Conservation (phyloP, 805 yeast genomes). For the Starmerella davenportii region DNA sequence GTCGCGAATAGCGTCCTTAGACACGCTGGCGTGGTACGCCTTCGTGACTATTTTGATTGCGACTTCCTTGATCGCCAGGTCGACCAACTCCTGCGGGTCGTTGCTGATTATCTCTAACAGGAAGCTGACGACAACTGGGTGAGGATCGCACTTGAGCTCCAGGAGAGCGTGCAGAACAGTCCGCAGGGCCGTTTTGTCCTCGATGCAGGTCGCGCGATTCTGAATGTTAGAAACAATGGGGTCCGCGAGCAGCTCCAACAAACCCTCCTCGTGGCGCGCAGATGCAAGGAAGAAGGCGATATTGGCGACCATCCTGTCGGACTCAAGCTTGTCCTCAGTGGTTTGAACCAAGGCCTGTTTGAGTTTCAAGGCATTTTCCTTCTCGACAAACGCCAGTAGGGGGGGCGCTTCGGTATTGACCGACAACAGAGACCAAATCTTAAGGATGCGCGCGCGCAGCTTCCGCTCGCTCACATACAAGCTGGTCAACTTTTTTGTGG, state of each 20-base stretch:
- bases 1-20: not conserved
- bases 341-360: slow-evolving; percentile 44
- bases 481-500: slow-evolving; percentile 38
- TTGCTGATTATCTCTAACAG: slow-evolving; percentile 1
- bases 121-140: slow-evolving; percentile 1
- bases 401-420: slow-evolving; percentile 44
- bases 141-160: slow-evolving; percentile 1
- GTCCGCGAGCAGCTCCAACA: slow-evolving; percentile 21
- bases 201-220: slow-evolving; percentile 2
- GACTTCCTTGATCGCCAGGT: not conserved
- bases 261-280: slow-evolving; percentile 23
- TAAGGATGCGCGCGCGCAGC: slow-evolving; percentile 37
- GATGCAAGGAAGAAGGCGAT: slow-evolving; percentile 10
- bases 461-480: slow-evolving; percentile 35
- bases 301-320: slow-evolving; percentile 5
- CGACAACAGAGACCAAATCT: slow-evolving; percentile 17
- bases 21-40: not conserved
- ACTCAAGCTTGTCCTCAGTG: slow-evolving; percentile 31
- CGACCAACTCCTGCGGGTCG: not conserved
- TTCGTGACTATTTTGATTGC: not conserved
- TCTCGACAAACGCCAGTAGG: slow-evolving; percentile 61
- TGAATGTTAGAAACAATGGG: slow-evolving; percentile 7
- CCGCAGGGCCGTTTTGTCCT: slow-evolving; percentile 4
- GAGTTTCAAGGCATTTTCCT: slow-evolving; percentile 40
- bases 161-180: slow-evolving; percentile 10